Conservation (phyloP, 2,329 filamentous ascomycete species). For the Lasiodiplodia gonubiensis region DNA sequence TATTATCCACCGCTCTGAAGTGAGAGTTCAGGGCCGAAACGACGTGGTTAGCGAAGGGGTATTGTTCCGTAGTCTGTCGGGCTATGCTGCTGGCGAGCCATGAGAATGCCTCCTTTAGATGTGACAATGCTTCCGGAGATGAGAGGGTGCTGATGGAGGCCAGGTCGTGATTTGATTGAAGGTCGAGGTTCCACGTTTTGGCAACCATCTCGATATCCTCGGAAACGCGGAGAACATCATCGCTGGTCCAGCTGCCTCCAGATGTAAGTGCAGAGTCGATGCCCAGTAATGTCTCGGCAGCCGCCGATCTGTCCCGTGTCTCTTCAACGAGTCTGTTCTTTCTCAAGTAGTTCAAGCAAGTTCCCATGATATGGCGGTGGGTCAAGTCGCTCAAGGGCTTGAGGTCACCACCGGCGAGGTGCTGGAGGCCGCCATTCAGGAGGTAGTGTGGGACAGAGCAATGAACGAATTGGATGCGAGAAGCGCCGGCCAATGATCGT, state of each 20-base stretch:
- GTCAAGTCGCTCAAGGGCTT: not conserved
- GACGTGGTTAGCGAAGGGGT: not conserved
- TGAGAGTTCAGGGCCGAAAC: not conserved
- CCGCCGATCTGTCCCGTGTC: not conserved
- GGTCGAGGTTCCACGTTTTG: not conserved
- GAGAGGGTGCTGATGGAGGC: not conserved
- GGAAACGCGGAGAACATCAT: not conserved
- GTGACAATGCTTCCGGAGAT: not conserved
- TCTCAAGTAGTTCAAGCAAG: not conserved
- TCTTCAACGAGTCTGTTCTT: not conserved
- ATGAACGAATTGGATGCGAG: not conserved
- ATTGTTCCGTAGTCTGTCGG: not conserved
- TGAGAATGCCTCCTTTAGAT: not conserved
- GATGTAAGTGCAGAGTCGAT: not conserved
- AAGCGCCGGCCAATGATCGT: not conserved
- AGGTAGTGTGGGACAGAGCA: not conserved
- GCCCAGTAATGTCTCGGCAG: not conserved
- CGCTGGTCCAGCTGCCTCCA: not conserved
- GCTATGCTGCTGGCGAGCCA: not conserved
- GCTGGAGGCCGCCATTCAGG: not conserved
- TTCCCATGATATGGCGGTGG: not conserved
- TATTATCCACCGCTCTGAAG: not conserved
- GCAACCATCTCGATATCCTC: not conserved
- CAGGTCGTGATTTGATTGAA: not conserved
- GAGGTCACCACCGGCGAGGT: not conserved